Conservation (phyloP, 2,329 filamentous ascomycete genomes). For the Epichloe elymi region DNA sequence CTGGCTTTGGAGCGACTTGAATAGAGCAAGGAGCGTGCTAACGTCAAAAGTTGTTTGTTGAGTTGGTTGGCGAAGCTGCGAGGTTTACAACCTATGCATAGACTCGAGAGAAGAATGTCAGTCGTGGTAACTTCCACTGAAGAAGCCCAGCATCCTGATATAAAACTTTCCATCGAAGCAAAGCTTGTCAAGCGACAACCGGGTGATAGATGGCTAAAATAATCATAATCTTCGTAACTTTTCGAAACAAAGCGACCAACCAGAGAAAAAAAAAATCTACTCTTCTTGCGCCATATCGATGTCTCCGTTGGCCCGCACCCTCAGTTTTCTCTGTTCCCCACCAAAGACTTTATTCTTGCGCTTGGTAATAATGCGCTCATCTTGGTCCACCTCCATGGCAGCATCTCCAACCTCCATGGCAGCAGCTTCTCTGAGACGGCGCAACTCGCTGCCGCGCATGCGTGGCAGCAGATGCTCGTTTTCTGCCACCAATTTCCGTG, state of each 20-base stretch:
- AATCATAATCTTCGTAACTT: background rate
- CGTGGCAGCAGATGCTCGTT: slow-evolving; percentile 84
- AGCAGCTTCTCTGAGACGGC: slow-evolving; percentile 41
- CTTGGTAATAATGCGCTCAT: slow-evolving; percentile 10
- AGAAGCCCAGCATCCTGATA: background rate
- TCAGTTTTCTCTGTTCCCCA: slow-evolving; percentile 27
- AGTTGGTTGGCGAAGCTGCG: too few species aligned
- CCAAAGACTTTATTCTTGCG: slow-evolving; percentile 27
- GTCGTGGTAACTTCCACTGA: background rate
- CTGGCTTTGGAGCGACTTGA: too few species aligned
- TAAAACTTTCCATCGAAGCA: background rate
- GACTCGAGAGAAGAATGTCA: too few species aligned
- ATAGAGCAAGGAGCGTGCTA: too few species aligned
- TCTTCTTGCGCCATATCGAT: slow-evolving; percentile 18
- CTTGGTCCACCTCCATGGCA: slow-evolving; percentile 22
- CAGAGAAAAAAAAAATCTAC: slow-evolving; percentile 6
- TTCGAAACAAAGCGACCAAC: background rate
- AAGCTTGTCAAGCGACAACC: background rate
- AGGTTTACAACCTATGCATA: too few species aligned
- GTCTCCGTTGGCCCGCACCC: slow-evolving; percentile 22
- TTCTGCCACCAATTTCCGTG: slow-evolving; percentile 79
- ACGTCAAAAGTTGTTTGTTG: too few species aligned
- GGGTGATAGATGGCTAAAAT: background rate
- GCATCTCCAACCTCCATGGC: slow-evolving; percentile 32
- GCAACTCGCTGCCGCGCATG: slow-evolving; percentile 50